These are phyloP conservation scores for Apocynum venetum DNA, from an alignment of 257 asterid species.

Conservation along the genomic window DNA sequence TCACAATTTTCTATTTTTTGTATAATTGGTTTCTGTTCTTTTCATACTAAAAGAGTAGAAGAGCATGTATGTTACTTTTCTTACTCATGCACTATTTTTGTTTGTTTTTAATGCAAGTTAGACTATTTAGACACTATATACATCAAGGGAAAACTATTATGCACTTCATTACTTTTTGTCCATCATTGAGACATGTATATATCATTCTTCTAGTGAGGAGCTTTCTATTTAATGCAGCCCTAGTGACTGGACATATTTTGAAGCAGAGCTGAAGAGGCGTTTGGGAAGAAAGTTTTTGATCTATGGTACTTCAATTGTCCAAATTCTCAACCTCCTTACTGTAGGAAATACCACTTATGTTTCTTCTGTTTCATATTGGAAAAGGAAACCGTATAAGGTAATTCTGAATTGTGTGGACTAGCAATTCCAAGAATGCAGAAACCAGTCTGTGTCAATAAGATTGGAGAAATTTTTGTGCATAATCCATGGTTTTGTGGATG, in stretches of 20 bases:
- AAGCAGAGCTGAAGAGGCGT: conserved; percentile 73
- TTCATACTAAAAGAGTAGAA: background rate
- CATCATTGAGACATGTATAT: background rate
- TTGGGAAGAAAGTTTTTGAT: conserved; percentile 70
- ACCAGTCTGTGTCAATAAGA: background rate
- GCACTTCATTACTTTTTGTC: background rate
- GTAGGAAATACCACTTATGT: background rate
- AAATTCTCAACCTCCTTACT: background rate
- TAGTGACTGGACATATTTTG: conserved; percentile 78
- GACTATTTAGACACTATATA: conserved; percentile 1
- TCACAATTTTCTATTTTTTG: background rate
- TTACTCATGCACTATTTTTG: background rate
- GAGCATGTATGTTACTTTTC: background rate
- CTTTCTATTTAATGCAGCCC: conserved; percentile 58
- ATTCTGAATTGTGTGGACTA: background rate
- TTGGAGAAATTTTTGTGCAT: background rate
- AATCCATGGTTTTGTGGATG: background rate
- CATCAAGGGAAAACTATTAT: background rate
- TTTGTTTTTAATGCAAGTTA: background rate
- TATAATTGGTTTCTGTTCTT: background rate
- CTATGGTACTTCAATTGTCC: conserved; percentile 40
- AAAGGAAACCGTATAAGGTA: background rate
- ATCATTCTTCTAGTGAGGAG: conserved; percentile 19
- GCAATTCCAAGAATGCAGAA: background rate
- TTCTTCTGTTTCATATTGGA: background rate